Conservation (phyloP, 495 filamentous ascomycete species). For the Talaromyces nanjingensis region DNA sequence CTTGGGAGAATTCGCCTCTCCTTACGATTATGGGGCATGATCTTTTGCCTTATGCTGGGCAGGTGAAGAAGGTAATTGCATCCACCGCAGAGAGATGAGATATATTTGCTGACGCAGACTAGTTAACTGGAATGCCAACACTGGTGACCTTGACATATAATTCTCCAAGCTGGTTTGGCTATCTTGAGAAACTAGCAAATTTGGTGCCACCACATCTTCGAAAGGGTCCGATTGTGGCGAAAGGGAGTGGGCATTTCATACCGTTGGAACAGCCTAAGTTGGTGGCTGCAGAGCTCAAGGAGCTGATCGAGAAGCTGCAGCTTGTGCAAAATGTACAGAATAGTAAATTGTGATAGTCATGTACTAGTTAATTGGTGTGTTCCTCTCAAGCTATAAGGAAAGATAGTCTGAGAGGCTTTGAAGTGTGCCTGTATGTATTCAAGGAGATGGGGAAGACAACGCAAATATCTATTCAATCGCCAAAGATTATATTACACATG, state of each 20-base stretch:
- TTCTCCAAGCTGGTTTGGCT: not conserved
- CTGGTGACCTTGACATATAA: not conserved
- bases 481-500: not conserved
- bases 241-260: conserved; percentile 3
- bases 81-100: not conserved
- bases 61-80: not conserved
- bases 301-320: not conserved
- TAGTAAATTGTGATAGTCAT: not conserved
- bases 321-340: not conserved
- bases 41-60: not conserved
- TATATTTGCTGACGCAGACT: not conserved
- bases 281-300: not conserved
- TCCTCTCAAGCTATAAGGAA: not conserved
- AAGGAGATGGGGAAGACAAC: too few species aligned
- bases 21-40: not conserved
- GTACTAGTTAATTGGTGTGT: not conserved
- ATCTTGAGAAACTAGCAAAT: not conserved
- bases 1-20: not conserved
- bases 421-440: not conserved
- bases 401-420: not conserved
- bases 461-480: too few species aligned
- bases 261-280: not conserved
- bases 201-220: not conserved
- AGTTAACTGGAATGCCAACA: not conserved
- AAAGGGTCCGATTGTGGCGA: not conserved